A percentile compares a stretch with the other conserved stretches of the same genome.
These are phyloP conservation scores for Arctium lappa DNA, from an alignment of 129 eudicot genomes.

Conservation along the genomic window DNA sequence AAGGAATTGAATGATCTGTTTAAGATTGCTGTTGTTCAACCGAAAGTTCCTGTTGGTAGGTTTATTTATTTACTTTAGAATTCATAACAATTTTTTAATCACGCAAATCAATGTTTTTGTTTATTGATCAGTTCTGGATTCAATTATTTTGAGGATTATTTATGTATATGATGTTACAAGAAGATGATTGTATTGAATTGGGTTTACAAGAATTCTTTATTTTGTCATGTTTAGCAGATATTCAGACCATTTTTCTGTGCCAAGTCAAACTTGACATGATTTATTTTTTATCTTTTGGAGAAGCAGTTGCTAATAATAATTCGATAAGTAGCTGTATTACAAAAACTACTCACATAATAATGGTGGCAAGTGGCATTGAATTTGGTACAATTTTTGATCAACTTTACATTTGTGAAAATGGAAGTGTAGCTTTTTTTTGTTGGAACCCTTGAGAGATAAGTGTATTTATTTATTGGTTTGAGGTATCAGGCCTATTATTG, in stretches of 20 bases:
- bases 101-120: background rate
- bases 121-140: background rate
- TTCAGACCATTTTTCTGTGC: background rate
- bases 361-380: background rate
- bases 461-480: background rate
- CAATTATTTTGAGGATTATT: background rate
- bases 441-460: background rate
- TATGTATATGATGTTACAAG: background rate
- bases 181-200: background rate
- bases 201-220: background rate
- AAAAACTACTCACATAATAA: background rate
- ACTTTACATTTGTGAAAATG: background rate
- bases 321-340: background rate
- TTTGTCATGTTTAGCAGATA: background rate
- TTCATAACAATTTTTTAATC: background rate
- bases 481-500: background rate
- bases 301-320: background rate
- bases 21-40: conserved; percentile 67
- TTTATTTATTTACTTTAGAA: background rate
- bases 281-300: background rate
- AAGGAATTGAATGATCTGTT: conserved; percentile 64
- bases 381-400: background rate
- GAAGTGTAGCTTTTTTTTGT: conserved; percentile 11
- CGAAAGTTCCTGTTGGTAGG: conserved; percentile 61
- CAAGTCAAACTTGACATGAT: background rate